Evolutionary conservation across 75 land plant species (phyloP).

Genomic region (Pseudotsuga menziesii): DNA sequence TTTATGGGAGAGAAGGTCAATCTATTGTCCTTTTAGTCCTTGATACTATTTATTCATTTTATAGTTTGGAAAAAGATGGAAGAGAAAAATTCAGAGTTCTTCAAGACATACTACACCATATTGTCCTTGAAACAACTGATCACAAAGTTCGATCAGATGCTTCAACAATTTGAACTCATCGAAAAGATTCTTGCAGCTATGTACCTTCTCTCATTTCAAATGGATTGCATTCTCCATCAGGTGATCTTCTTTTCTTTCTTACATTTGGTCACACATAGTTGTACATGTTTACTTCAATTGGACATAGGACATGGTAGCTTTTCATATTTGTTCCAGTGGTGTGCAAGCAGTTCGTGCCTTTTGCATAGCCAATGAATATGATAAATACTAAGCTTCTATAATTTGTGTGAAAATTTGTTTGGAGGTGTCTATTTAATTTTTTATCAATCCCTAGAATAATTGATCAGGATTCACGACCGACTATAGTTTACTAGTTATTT

Average conservation of each 20-base stretch:
- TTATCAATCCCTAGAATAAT: neutral
- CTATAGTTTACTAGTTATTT: neutral
- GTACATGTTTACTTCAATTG: neutral
- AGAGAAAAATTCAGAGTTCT: conserved; percentile 90
- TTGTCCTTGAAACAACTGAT: conserved; percentile 82
- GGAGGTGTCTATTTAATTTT: neutral
- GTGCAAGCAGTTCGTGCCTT: neutral
- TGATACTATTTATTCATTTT: neutral
- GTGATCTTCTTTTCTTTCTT: conserved; percentile 25
- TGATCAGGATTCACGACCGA: neutral
- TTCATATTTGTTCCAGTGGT: neutral
- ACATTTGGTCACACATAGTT: neutral
- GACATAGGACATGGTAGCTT: neutral
- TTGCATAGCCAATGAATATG: conserved; percentile 71
- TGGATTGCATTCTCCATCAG: conserved; percentile 49
- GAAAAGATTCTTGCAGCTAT: conserved; percentile 35
- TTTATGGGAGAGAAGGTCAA: no score
- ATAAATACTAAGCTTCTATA: conserved; percentile 63
- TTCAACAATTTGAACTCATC: conserved; percentile 73
- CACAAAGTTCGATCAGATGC: conserved; percentile 66
- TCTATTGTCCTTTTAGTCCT: no score
- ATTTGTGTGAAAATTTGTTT: neutral
- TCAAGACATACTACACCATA: conserved; percentile 82
- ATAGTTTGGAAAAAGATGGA: conserved; percentile 97
- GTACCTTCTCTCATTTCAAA: conserved; percentile 48